Evolutionary conservation across 148 eudicot species (phyloP), one percentile per base, ranked within the genome.

Genomic region (Limonium bicolor): DNA sequence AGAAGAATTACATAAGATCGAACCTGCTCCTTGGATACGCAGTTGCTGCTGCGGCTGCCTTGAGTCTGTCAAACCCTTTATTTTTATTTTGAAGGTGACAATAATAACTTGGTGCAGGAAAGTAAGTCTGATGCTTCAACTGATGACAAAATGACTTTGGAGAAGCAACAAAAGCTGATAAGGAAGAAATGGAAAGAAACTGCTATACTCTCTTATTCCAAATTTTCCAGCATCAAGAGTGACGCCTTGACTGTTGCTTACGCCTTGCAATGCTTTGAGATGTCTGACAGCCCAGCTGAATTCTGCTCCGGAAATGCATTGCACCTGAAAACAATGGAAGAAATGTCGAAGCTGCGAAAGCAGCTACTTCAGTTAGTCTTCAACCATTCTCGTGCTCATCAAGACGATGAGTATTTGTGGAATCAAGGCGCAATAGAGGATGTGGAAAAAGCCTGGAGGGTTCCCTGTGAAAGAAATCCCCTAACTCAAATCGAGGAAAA

Each of bases 301-400:
- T 88, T 88, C 55, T 88, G 97, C 63, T 48, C 29, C 11, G 76
- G 66, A 15, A 45, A 77, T 33, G 56, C 70, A 3, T 52, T 88
- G 39, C 72, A 61, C 59, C 49, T 28, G 5, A 84, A 84, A 60
- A 84, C 77, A 23, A 80, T 88, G 97, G 70, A 62, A 54, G 97
- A 88, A 59, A 83, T 88, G 82, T 77, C 82, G 23, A 72, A 68
- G 60, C 66, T 90, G 55, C 84, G 95, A 59, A 84, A 68, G 61
- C 80, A 80, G 69, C 68, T 90, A 20, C 79, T 90, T 45, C 66
- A 67, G 2, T 59, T 77, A 48, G 71, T 90, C 13, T 74, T 77
- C 29, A 60, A 56, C 33, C 77, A 68, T 48, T 61, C 56, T 35
- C 25, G 19, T 35, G 8, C 25, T 33, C 75, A 59, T 50, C 22